Evolutionary conservation across 2,329 filamentous ascomycete genomes (phyloP), one percentile per base, ranked within the genome.

Genomic region (Ciborinia camelliae): DNA sequence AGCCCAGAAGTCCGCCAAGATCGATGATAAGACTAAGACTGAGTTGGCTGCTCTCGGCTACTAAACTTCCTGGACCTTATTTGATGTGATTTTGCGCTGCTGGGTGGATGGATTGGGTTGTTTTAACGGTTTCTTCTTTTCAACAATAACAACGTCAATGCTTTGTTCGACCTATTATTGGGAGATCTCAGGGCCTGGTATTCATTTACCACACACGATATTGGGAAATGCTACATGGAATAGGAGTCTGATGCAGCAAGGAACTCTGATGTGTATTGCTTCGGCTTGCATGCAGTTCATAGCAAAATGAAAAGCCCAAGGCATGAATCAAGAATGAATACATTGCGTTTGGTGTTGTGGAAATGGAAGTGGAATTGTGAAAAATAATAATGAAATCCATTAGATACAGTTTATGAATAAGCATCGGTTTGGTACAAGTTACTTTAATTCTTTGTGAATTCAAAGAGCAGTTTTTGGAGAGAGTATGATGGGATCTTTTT

Each of bases 31-130:
- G 87, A 91, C 90, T 80, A 86, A 89, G 82, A 85, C 90, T 85
- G 89, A 95, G 82, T 90, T 98, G 79, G 90, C 90, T 82, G 83
- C 88, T 77, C 92, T 86, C 83, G 94, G 93, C 81, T 97, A 96
- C 88, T 98, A 97, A 80, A 80, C 70, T 67, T 66, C 62, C 62
- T 68, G 65, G 68, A 69, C 68, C 71, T 70, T 69, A 71, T 70
- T 70, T 68, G 64, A 65, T 65, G 55, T 55, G 65, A 68, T 66
- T 68, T 64, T 64, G 62, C 62, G 62, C 41, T 64, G 62, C 62
- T 64, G 61, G 61, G 51, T 63, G 61, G 61, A 63, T 48, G 61
- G 61, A 63, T 64, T 66, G 68, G 68, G 67, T 65, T 69, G 67
- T 70, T 68, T 68, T 65, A 65, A 62, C 55, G 58, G 69, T 71